Percentiles rank a stretch among this genome's conserved stretches.
These are phyloP conservation scores for Fragosphaeria purpurea DNA, from an alignment of 2,329 filamentous ascomycete species.

Conservation along the genomic window DNA sequence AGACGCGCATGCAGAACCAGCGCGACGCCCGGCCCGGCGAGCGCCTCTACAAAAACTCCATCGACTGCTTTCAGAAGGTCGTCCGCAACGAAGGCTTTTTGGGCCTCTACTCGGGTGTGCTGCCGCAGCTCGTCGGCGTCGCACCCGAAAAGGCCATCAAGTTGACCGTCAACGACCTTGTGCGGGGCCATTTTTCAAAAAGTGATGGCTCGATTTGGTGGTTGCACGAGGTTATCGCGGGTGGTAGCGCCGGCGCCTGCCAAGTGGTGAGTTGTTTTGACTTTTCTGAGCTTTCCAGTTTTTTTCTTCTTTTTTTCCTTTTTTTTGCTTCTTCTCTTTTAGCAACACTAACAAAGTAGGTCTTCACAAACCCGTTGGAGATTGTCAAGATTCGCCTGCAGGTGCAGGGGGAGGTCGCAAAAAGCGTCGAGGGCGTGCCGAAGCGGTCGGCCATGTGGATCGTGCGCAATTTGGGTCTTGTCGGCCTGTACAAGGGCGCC, in stretches of 20 bases:
- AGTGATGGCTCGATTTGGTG: conserved; percentile 63
- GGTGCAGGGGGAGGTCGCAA: conserved; percentile 91
- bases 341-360: conserved; percentile 33
- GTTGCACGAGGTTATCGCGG: conserved; percentile 69
- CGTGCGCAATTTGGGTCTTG: conserved; percentile 82
- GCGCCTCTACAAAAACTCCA: conserved; percentile 88
- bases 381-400: conserved; percentile 99
- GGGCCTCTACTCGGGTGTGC: conserved; percentile 86
- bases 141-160: conserved; percentile 99
- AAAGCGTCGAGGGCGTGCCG: conserved; percentile 69
- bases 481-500: conserved; percentile 94
- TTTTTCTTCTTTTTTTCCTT: background rate
- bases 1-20: conserved; percentile 98
- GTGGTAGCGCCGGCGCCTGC: conserved; percentile 81
- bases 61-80: conserved; percentile 92
- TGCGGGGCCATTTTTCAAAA: conserved; percentile 65
- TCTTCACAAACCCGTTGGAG: conserved; percentile 96
- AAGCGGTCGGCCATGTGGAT: conserved; percentile 97
- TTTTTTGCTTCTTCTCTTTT: too few species aligned
- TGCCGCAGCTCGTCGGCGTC: conserved; percentile 92
- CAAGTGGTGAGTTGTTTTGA: conserved; percentile 67
- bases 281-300: conserved; percentile 1
- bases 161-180: conserved; percentile 93
- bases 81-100: conserved; percentile 82
- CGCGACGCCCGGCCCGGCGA: conserved; percentile 72